Evolutionary conservation across 805 yeast genomes (phyloP).

Genomic region (Kodamaea neixiangensis): DNA sequence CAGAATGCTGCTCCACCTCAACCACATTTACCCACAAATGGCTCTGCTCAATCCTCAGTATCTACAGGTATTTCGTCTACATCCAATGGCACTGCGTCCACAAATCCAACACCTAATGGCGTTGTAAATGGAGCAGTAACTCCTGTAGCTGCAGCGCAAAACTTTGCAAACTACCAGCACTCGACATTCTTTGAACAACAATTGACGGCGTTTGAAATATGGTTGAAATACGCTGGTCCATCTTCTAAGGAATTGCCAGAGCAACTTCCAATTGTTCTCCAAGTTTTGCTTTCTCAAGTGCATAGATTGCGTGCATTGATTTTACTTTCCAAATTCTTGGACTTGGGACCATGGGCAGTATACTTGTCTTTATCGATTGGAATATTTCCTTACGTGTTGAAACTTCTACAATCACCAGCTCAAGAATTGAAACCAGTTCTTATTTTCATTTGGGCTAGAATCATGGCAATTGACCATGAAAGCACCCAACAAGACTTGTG

Average conservation of each 20-base stretch:
- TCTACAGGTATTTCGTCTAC: neutral
- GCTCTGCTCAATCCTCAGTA: neutral
- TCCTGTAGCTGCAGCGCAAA: slow-evolving; percentile 14
- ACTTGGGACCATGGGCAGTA: slow-evolving; percentile 97
- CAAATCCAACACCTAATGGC: neutral
- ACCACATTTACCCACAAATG: neutral
- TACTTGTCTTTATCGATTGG: slow-evolving; percentile 90
- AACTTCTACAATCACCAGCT: slow-evolving; percentile 90
- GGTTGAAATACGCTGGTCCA: slow-evolving; percentile 86
- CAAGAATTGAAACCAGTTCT: slow-evolving; percentile 92
- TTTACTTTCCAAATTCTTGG: slow-evolving; percentile 79
- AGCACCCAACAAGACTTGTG: slow-evolving; percentile 90
- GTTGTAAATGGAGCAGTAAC: neutral
- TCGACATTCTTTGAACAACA: slow-evolving; percentile 96
- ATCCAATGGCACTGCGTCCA: neutral
- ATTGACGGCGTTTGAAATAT: slow-evolving; percentile 91
- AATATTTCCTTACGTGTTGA: slow-evolving; percentile 91
- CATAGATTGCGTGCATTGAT: slow-evolving; percentile 89
- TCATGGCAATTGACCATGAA: slow-evolving; percentile 91
- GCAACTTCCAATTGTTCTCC: slow-evolving; percentile 90
- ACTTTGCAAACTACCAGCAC: slow-evolving; percentile 66
- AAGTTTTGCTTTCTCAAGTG: slow-evolving; percentile 89
- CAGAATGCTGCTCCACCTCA: neutral
- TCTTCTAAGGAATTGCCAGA: slow-evolving; percentile 87
- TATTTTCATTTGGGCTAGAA: slow-evolving; percentile 96